Base-by-base conservation (phyloP, 495 filamentous ascomycete species). In the Pseudomonodictys pantanalensis region DNA sequence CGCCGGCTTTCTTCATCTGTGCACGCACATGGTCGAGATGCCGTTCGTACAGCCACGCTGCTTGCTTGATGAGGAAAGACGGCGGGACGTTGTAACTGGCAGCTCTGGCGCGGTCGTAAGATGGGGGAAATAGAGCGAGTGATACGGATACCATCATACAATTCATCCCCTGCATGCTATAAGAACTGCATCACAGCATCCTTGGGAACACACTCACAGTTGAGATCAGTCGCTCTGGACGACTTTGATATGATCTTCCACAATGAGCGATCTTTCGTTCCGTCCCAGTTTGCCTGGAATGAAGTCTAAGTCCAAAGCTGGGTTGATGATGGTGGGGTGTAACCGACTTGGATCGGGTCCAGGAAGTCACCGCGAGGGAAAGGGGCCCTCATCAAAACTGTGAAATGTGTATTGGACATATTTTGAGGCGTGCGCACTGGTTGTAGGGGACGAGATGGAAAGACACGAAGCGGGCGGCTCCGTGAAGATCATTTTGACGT, bases 1-100 rank as follows among this genome's bases (percentile, higher is more conserved):
- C 76, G 24, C 81, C 79, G 26, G 87, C 85, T 73, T 86, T 92
- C 47, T 86, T 82, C 82, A 98, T 91, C 75, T 97, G 92, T 6
- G 89, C 90, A 63, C 89, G 83, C 32, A 96, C 88, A 70, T 96
- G 88, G 0, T 87, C 86, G 6, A 95, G 78, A 72, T 97, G 90
- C 41, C 88, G 83, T 73, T 98, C 91, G 66, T 95, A 95, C 1
- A 97, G 84, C 86, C 91, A 97, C 74, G 90, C 90, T 59, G 90
- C 90, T 71, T 97, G 90, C 70, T 97, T 92, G 4, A 96, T 83
- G 7, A 98, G 77, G 69, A 97, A 98, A 23, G 91, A 81, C 24
- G 91, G 81, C 11, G 88, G 86, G 33, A 97, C 93, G 49, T 87
- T 75, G 71, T 88, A 87, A 35, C 77, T 74, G 24, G 78, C 72